Conservation (phyloP, 1,284 basidiomycete species). For the Boletus nobilissimus region DNA sequence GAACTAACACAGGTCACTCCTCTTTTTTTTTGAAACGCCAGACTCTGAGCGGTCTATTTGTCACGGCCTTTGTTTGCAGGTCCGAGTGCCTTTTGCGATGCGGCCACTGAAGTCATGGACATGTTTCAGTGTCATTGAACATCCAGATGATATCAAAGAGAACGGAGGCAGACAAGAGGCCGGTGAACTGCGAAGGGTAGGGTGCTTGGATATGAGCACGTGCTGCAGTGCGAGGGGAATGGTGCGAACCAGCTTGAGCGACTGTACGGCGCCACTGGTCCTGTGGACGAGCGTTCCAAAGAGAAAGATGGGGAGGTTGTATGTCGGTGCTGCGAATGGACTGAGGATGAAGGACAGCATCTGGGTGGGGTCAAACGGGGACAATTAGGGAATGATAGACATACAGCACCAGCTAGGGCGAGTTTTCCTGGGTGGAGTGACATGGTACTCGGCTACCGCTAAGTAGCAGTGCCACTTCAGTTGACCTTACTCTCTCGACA, state of each 20-base stretch:
- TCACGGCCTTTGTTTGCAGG: too few relatives aligned
- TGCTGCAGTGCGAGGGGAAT: neutral
- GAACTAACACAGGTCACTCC: too few relatives aligned
- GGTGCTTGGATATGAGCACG: neutral
- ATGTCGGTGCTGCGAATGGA: conserved; percentile 68
- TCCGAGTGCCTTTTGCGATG: too few relatives aligned
- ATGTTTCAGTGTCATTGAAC: conserved; percentile 50
- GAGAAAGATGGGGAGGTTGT: conserved; percentile 79
- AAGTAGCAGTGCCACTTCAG: neutral
- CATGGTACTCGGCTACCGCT: too few relatives aligned
- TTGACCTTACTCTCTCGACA: too few relatives aligned
- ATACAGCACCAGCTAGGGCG: conserved; percentile 69
- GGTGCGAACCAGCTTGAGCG: conserved; percentile 66
- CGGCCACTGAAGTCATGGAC: too few relatives aligned
- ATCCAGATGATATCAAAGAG: conserved; percentile 81
- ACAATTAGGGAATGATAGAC: neutral
- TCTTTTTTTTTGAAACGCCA: too few relatives aligned
- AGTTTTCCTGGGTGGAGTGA: conserved; percentile 77
- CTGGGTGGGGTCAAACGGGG: conserved; percentile 38
- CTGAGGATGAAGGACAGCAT: conserved; percentile 68
- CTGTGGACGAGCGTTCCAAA: conserved; percentile 80
- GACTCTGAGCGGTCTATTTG: too few relatives aligned
- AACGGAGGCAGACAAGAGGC: conserved; percentile 65
- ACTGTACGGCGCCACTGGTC: conserved; percentile 67
- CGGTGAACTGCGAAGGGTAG: conserved; percentile 64